Conservation (phyloP, 2,329 filamentous ascomycete species). For the Aspergillus quadrilineatus region DNA sequence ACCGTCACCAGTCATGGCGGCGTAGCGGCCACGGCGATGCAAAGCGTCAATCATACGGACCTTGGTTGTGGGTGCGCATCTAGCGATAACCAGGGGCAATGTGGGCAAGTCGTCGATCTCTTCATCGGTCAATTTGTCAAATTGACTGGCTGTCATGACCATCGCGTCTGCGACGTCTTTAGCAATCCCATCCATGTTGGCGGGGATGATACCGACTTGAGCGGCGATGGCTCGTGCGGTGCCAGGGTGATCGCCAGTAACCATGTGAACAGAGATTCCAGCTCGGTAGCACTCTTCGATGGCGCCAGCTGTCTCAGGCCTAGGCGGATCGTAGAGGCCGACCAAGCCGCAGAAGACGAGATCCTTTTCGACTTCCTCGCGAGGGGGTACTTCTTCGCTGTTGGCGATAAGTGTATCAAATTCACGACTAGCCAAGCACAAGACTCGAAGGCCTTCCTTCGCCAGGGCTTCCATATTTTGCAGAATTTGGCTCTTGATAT, state of each 20-base stretch:
- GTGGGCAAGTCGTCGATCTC: slow-evolving; percentile 65
- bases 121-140: slow-evolving; percentile 72
- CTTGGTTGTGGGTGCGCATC: slow-evolving; percentile 64
- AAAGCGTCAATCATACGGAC: slow-evolving; percentile 77
- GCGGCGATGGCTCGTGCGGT: slow-evolving; percentile 76
- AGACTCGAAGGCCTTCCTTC: slow-evolving; percentile 65
- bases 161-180: slow-evolving; percentile 65
- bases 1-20: slow-evolving; percentile 86
- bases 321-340: slow-evolving; percentile 83
- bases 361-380: slow-evolving; percentile 63
- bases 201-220: slow-evolving; percentile 74
- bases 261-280: slow-evolving; percentile 78
- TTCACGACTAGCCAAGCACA: slow-evolving; percentile 59
- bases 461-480: slow-evolving; percentile 68
- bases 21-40: slow-evolving; percentile 63
- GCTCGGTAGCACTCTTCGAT: slow-evolving; percentile 70
- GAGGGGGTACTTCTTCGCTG: slow-evolving; percentile 35
- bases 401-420: slow-evolving; percentile 13
- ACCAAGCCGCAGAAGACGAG: slow-evolving; percentile 77
- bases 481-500: slow-evolving; percentile 58
- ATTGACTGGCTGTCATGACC: slow-evolving; percentile 73
- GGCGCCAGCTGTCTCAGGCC: slow-evolving; percentile 72
- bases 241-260: slow-evolving; percentile 77
- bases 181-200: slow-evolving; percentile 59
- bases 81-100: slow-evolving; percentile 58